Conservation (phyloP, 2,329 filamentous ascomycete species). For the Aureobasidium sp. region DNA sequence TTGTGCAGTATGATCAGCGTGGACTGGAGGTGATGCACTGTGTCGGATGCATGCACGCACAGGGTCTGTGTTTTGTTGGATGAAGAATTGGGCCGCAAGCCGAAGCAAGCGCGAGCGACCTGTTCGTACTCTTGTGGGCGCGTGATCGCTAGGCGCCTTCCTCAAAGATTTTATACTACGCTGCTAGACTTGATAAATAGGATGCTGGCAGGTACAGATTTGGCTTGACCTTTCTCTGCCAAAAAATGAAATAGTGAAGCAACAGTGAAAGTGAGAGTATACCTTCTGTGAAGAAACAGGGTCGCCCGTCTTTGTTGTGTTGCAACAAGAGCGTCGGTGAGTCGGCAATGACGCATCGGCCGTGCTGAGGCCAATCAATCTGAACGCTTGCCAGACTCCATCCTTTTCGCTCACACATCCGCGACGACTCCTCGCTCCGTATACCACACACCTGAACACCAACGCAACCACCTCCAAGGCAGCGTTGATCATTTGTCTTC, state of each 20-base stretch:
- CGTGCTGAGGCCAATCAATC: slow-evolving; percentile 2
- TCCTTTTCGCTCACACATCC: slow-evolving; percentile 11
- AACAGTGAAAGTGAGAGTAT: background rate
- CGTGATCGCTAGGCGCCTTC: background rate
- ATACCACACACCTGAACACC: slow-evolving; percentile 18
- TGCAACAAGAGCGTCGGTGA: slow-evolving; percentile 1
- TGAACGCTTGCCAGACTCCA: slow-evolving; percentile 5
- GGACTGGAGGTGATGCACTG: background rate
- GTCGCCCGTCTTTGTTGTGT: slow-evolving; percentile 2
- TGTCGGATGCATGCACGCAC: background rate
- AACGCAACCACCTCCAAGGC: slow-evolving; percentile 9
- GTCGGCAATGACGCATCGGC: slow-evolving; percentile 11
- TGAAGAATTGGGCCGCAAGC: slow-evolving; percentile 6
- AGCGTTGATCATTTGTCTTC: background rate
- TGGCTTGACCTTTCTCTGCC: background rate
- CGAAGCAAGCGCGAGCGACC: background rate
- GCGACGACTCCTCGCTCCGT: slow-evolving; percentile 17
- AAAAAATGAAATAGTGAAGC: background rate
- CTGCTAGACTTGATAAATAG: background rate
- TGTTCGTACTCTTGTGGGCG: background rate
- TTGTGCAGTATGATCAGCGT: background rate
- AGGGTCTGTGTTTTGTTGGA: background rate
- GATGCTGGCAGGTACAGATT: too few relatives aligned
- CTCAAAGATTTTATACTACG: background rate
- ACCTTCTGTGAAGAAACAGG: background rate